Conservation (phyloP, 805 yeast genomes). For the Saccharomycopsis selenospora region DNA sequence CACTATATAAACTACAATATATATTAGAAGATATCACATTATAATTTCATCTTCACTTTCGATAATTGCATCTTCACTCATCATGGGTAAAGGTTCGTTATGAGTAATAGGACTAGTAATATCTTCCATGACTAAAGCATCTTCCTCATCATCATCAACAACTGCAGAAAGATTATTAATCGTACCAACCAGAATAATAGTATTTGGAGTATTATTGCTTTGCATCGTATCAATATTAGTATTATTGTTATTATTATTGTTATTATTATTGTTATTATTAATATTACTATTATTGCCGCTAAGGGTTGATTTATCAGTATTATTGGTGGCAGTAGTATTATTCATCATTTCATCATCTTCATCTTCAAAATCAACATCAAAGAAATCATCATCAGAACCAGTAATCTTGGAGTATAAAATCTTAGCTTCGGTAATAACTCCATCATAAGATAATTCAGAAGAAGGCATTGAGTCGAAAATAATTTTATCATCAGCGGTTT, state of each 20-base stretch:
- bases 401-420: conserved; percentile 69
- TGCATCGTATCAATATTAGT: background rate
- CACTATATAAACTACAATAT: background rate
- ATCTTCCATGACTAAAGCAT: conserved; percentile 19
- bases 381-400: conserved; percentile 92
- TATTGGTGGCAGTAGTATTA: background rate
- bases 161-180: background rate
- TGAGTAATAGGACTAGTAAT: conserved; percentile 6
- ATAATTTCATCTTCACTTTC: conserved; percentile 20
- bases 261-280: background rate
- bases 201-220: background rate
- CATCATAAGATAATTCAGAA: conserved; percentile 85
- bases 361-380: conserved; percentile 93
- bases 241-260: background rate
- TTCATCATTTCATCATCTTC: conserved; percentile 60
- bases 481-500: conserved; percentile 23
- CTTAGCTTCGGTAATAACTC: conserved; percentile 76
- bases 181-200: too few species aligned
- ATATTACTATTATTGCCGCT: background rate
- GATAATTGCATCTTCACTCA: conserved; percentile 3
- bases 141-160: conserved; percentile 16
- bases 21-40: background rate
- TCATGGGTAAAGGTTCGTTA: background rate
- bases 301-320: background rate
- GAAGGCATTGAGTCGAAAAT: conserved; percentile 57